Evolutionary conservation across 805 yeast species (phyloP), one percentile per base, ranked within the genome.

Genomic region (Myxozyma udenii): DNA sequence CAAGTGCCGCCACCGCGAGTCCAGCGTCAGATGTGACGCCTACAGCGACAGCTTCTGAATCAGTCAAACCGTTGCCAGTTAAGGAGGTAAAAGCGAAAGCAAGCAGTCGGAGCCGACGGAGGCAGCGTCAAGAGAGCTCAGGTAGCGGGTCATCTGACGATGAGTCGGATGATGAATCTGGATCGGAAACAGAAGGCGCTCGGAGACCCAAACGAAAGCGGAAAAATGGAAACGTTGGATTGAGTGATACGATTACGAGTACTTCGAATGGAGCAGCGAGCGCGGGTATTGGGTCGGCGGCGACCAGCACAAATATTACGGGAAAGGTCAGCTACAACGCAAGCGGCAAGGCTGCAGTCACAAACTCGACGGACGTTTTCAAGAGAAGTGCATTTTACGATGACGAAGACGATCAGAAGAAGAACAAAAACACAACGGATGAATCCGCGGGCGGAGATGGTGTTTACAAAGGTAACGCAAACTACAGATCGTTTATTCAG

Each of bases 291-390:
- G 40, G 30, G 21, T 41, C 41, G 11, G 16, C 19, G 5, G 36
- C 22, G n/a, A n/a, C n/a, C n/a, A n/a, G n/a, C n/a, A n/a, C n/a
- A n/a, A 16, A 14, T 4, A 50, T 46, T 35, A 43, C 48, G 16
- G 59, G 59, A 7, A 18, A 19, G n/a, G 57, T 55, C 22, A 50
- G 46, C 30, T 56, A 55, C 30, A 26, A 41, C 16, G 42, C 47
- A 3, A 28, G 46, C 9, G 53, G 58, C 4, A 26, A 41, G 7
- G 30, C 37, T 9, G 41, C 44, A 22, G 48, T 54, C 64, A 6
- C 46, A 62, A 19, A 65, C 51, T 22, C 58, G n/a, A 47, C 64
- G 3, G 67, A 62, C 22, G 63, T 66, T 24, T 61, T 65, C 2
- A 63, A 61, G 41, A 60, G 53, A 28, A 49, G 59, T 49, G 51